Evolutionary conservation across 179 eudicot genomes (phyloP).

Genomic region (Actinidia polygama): DNA sequence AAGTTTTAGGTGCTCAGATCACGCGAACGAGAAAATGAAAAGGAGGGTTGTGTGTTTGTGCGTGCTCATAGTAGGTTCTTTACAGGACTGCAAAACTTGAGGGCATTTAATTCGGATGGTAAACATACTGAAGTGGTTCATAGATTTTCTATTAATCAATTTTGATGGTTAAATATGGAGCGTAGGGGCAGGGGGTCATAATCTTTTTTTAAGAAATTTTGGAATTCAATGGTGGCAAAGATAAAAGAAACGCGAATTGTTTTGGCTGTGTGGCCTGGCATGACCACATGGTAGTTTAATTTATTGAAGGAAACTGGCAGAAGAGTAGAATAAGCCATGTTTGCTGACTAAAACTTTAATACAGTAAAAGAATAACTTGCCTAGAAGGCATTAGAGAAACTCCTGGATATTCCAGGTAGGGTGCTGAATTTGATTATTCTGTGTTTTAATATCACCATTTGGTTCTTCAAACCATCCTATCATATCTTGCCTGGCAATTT

Average conservation of each 20-base stretch:
- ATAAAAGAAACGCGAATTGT: not conserved
- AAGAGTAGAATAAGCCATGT: not conserved
- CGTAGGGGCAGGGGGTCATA: not conserved
- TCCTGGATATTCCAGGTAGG: not conserved
- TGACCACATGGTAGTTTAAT: not conserved
- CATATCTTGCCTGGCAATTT: not conserved
- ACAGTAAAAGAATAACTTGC: not conserved
- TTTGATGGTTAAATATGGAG: not conserved
- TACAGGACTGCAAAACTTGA: too few relatives aligned
- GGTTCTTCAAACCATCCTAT: not conserved
- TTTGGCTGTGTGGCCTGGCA: not conserved
- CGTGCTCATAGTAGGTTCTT: too few relatives aligned
- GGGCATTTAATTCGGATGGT: not conserved
- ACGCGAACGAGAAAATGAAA: too few relatives aligned
- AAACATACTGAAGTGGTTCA: not conserved
- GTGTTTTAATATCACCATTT: not conserved
- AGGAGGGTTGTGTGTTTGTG: too few relatives aligned
- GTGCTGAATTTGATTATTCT: not conserved
- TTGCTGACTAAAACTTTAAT: not conserved
- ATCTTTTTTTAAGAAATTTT: not conserved
- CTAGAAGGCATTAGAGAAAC: not conserved
- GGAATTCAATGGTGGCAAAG: not conserved
- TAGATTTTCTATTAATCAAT: not conserved
- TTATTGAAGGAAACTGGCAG: not conserved
- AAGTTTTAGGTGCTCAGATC: too few relatives aligned